phyloP scores from a whole-genome alignment of 306 rosid species.

The Prunus davidiana region DNA sequence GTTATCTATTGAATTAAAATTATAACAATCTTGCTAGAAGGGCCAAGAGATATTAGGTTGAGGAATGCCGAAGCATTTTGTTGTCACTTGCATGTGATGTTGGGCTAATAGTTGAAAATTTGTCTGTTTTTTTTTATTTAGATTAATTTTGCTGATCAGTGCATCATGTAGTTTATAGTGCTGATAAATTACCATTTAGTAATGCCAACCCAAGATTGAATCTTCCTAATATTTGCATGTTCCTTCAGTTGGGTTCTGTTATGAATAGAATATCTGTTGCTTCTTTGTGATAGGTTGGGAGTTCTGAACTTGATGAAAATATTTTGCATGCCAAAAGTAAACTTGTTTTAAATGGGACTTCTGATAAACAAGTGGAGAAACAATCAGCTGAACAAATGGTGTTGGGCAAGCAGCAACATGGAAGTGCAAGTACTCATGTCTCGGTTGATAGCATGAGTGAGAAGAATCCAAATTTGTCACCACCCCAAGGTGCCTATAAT shows the following conservation, averaged over 20 bases:
- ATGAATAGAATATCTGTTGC: slow-evolving; percentile 22
- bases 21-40: not conserved
- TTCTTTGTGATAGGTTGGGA: slow-evolving; percentile 56
- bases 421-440: slow-evolving; percentile 35
- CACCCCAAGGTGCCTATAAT: slow-evolving; percentile 43
- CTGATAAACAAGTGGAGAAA: slow-evolving; percentile 44
- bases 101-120: not conserved
- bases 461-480: slow-evolving; percentile 32
- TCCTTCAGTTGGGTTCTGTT: slow-evolving; percentile 5
- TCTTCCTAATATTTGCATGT: not conserved
- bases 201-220: not conserved
- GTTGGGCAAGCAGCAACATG: slow-evolving; percentile 42
- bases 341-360: slow-evolving; percentile 31
- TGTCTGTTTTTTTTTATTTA: not conserved
- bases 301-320: slow-evolving; percentile 37
- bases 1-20: not conserved
- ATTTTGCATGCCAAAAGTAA: slow-evolving; percentile 37
- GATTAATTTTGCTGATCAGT: not conserved
- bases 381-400: slow-evolving; percentile 37
- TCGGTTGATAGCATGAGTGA: slow-evolving; percentile 44
- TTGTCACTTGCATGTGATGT: not conserved
- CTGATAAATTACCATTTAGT: not conserved
- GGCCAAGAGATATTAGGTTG: not conserved
- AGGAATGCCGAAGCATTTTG: not conserved
- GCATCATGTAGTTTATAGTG: not conserved